Conservation (phyloP, 2,329 filamentous ascomycete genomes). For the Epichloe baconii region DNA sequence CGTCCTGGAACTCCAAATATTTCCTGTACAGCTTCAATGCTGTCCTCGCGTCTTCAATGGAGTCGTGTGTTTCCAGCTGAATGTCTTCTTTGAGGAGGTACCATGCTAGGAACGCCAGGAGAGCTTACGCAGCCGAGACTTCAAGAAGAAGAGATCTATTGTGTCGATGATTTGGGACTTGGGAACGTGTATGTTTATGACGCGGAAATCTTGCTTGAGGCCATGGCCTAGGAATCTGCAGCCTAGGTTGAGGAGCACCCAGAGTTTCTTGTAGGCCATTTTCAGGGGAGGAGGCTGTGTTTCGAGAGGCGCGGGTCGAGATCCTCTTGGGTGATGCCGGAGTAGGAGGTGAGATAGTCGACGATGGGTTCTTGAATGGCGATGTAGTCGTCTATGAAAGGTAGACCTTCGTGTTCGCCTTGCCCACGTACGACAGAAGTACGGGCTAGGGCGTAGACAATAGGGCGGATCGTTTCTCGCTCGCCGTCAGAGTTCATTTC, state of each 20-base stretch:
- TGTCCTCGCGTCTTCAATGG: slow-evolving; percentile 86
- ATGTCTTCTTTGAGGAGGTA: slow-evolving; percentile 86
- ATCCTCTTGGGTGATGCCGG: slow-evolving; percentile 77
- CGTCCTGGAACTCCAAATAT: slow-evolving; percentile 78
- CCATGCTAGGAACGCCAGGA: slow-evolving; percentile 89
- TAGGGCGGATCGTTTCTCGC: slow-evolving; percentile 81
- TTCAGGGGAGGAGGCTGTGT: slow-evolving; percentile 80
- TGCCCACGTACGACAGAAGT: slow-evolving; percentile 78
- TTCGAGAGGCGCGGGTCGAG: slow-evolving; percentile 64
- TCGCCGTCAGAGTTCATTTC: slow-evolving; percentile 92
- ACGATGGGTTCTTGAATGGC: slow-evolving; percentile 81
- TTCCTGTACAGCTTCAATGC: slow-evolving; percentile 82
- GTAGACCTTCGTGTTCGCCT: slow-evolving; percentile 64
- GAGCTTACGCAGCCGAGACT: slow-evolving; percentile 69
- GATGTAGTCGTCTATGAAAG: slow-evolving; percentile 97
- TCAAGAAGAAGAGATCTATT: slow-evolving; percentile 78
- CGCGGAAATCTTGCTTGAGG: slow-evolving; percentile 88
- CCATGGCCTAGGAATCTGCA: slow-evolving; percentile 92
- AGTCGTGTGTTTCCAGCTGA: slow-evolving; percentile 84
- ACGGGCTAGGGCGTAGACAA: slow-evolving; percentile 80
- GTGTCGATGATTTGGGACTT: slow-evolving; percentile 87
- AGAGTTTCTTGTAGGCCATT: slow-evolving; percentile 92
- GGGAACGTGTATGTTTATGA: slow-evolving; percentile 95
- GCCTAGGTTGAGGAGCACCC: slow-evolving; percentile 88
- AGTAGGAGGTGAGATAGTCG: slow-evolving; percentile 90